Base-by-base conservation (phyloP, 192 early-diverging fungal species). In the Umbelopsis vinacea region DNA sequence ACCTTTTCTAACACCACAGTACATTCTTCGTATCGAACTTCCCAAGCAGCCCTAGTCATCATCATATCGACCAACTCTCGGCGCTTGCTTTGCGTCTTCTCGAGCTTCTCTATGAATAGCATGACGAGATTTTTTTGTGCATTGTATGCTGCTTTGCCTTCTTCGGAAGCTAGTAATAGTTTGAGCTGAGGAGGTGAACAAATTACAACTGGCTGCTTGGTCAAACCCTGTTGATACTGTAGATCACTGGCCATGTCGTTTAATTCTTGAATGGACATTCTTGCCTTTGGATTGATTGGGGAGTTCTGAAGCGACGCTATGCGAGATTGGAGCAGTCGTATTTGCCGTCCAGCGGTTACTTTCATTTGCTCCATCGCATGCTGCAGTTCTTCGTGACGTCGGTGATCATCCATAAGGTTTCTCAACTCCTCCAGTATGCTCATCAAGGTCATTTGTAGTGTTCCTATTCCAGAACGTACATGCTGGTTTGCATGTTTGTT, bases 391-490 rank as follows among this genome's bases (percentile, higher is more conserved):
- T 19, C 2, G 2, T 63, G 11, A 15, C 1, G 26, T 6, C 35
- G 57, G 14, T 29, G 26, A 2, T 11, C 19, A 11, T 63, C 17
- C 3, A 63, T 63, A 12, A 63, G 33, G 14, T 37, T 35, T 8
- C 35, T 63, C 57, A 63, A 8, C 19, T 35, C 57, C 33, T 63
- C 57, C 33, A 63, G 19, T 29, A 37, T 37, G 11, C 33, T 35
- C 33, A 35, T 37, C 23, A 63, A 33, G 15, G 57, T 29, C 12
- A 15, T n/a, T 6, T 63, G 57, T 17, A 63, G 1, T 63, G 57
- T 63, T 11, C 57, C 57, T n/a, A 63, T 63, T 6, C 57, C 57
- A 63, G 57, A 63, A 17, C 33, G 12, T 19, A 63, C 57, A 8
- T 37, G 57, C 12, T 38, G 57, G 17, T 63, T 63, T 9, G 29